These are phyloP conservation scores for Karstenula rhodostoma DNA, from an alignment of 2,329 filamentous ascomycete species.

Conservation along the genomic window DNA sequence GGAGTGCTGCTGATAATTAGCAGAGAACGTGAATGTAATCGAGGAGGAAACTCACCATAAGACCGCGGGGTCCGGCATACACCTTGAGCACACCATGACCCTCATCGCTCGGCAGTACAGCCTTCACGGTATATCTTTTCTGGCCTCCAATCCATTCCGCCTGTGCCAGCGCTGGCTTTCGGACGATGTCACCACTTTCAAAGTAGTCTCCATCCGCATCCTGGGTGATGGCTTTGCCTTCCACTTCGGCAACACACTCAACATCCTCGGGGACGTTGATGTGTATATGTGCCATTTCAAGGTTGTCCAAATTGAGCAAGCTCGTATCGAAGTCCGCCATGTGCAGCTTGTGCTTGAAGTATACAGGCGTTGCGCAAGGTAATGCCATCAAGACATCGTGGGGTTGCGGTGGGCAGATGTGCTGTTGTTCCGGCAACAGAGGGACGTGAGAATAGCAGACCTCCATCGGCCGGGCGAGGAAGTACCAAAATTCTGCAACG, in stretches of 20 bases:
- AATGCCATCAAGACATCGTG: constrained; percentile 86
- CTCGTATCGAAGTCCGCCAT: constrained; percentile 93
- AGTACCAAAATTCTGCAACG: constrained; percentile 88
- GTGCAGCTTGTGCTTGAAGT: constrained; percentile 81
- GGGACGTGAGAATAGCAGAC: constrained; percentile 97
- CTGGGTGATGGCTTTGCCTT: constrained; percentile 79
- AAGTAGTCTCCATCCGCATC: constrained; percentile 92
- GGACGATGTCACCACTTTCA: constrained; percentile 86
- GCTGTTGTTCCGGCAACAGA: constrained; percentile 85
- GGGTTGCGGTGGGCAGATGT: constrained; percentile 87
- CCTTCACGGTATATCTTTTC: constrained; percentile 94
- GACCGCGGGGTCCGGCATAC: constrained; percentile 90
- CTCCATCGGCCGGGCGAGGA: constrained; percentile 86
- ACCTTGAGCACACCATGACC: constrained; percentile 87
- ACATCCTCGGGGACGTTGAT: constrained; percentile 88
- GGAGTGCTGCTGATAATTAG: constrained; percentile 67
- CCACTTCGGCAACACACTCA: constrained; percentile 91
- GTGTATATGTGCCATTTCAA: constrained; percentile 92
- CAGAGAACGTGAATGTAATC: background rate
- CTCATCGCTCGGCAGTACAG: constrained; percentile 88
- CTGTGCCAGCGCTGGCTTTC: constrained; percentile 87
- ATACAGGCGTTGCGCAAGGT: constrained; percentile 84
- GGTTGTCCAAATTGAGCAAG: constrained; percentile 81
- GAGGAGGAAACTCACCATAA: constrained; percentile 68
- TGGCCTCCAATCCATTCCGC: constrained; percentile 87